These are phyloP conservation scores for Streptanthus diversifolius DNA, from an alignment of 345 rosid species.

Conservation along the genomic window DNA sequence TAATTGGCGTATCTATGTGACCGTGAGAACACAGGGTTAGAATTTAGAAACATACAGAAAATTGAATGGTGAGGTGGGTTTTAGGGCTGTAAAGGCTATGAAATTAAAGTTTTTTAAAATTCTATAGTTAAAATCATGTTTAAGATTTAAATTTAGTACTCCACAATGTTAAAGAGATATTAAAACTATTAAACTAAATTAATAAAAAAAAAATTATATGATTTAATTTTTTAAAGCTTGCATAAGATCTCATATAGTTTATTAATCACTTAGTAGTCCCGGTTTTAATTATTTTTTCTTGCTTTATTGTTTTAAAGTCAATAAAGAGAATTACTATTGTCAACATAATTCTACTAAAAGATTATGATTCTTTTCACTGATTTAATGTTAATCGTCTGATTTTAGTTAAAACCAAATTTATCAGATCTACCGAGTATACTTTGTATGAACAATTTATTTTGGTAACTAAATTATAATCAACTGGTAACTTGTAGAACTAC, in stretches of 20 bases:
- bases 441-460: background rate
- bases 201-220: no score
- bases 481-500: background rate
- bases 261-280: background rate
- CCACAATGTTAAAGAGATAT: no score
- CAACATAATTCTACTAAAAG: background rate
- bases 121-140: no score
- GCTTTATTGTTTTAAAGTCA: background rate
- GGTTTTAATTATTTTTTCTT: background rate
- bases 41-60: no score
- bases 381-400: background rate
- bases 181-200: no score
- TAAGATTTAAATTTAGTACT: no score
- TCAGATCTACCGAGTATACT: background rate
- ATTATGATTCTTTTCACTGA: background rate
- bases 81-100: no score
- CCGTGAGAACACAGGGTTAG: background rate
- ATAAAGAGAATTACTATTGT: background rate
- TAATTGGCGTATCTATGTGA: background rate
- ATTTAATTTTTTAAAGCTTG: background rate
- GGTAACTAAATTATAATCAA: background rate
- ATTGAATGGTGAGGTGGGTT: no score
- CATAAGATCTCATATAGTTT: background rate
- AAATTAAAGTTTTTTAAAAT: no score
- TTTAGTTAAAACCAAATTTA: background rate